phyloP scores from a whole-genome alignment of 1,284 basidiomycete species.

The Fomitopsis betulina region DNA sequence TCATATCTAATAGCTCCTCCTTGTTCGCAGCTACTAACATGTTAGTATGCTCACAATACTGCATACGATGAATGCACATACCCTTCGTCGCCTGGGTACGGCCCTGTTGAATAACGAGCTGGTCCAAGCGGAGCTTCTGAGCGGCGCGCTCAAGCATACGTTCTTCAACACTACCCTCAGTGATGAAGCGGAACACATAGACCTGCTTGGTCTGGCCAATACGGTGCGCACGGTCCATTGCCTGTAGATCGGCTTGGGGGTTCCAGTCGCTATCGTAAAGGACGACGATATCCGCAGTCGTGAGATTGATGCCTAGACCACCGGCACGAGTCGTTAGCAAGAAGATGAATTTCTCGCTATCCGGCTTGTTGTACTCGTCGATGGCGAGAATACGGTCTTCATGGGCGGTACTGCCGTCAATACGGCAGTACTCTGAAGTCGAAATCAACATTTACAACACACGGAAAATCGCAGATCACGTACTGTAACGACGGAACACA shows the following conservation, averaged over 20 bases:
- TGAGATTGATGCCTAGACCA: conserved; percentile 96
- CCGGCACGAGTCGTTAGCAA: conserved; percentile 97
- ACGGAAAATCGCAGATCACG: conserved; percentile 22
- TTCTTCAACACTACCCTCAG: conserved; percentile 96
- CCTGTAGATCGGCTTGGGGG: conserved; percentile 97
- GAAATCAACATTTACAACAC: not conserved
- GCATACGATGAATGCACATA: conserved; percentile 16
- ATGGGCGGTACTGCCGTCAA: conserved; percentile 93
- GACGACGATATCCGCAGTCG: conserved; percentile 92
- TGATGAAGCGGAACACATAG: conserved; percentile 97
- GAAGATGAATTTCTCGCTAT: conserved; percentile 96
- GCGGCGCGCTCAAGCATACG: conserved; percentile 95
- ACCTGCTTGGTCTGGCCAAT: conserved; percentile 99
- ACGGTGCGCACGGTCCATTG: conserved; percentile 98
- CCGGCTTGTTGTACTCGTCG: conserved; percentile 97
- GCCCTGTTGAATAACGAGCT: conserved; percentile 97
- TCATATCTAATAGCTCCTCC: conserved; percentile 98
- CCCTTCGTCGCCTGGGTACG: conserved; percentile 70
- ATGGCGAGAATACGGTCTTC: conserved; percentile 96
- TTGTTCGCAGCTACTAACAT: conserved; percentile 74
- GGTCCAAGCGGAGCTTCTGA: conserved; percentile 94
- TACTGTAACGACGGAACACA: conserved; percentile 87
- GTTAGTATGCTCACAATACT: not conserved
- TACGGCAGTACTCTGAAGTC: conserved; percentile 86
- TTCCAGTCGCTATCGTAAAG: conserved; percentile 99